A percentile compares a stretch with the other conserved stretches of the same genome.
These are phyloP conservation scores for Ogataea salicorniae DNA, from an alignment of 805 yeast genomes.

Conservation along the genomic window DNA sequence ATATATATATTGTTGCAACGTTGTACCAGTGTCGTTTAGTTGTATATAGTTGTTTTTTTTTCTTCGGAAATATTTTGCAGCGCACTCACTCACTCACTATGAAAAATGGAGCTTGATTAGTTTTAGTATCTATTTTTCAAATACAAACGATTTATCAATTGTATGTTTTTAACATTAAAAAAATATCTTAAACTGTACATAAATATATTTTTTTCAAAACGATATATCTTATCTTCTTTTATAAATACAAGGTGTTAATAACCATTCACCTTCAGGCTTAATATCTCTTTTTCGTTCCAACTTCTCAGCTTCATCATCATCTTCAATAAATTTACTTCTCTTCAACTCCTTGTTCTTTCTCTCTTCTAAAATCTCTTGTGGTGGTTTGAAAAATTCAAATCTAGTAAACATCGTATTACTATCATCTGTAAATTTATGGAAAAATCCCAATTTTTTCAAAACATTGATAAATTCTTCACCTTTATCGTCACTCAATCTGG, in stretches of 20 bases:
- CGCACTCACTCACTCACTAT: no score
- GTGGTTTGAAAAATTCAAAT: conserved; percentile 90
- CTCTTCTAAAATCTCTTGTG: conserved; percentile 60
- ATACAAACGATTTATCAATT: no score
- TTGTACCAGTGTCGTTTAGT: no score
- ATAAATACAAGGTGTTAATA: conserved; percentile 93
- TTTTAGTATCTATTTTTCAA: no score
- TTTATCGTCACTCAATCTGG: conserved; percentile 72
- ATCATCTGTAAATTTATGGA: conserved; percentile 83
- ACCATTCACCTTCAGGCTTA: conserved; percentile 77
- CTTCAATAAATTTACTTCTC: conserved; percentile 65
- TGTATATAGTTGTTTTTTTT: no score
- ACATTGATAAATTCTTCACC: conserved; percentile 80
- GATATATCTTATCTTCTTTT: conserved; percentile 56
- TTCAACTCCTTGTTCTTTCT: conserved; percentile 56
- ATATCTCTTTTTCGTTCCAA: conserved; percentile 49
- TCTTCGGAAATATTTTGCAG: no score
- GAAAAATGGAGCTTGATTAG: no score
- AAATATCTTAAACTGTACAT: no score
- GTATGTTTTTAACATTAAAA: no score
- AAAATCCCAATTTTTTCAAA: conserved; percentile 74
- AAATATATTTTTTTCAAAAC: no score
- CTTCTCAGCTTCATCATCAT: conserved; percentile 53
- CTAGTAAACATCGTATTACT: conserved; percentile 89
- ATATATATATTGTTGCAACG: no score